These are phyloP conservation scores for Limnanthes douglasii DNA, from an alignment of 345 rosid species.

Conservation along the genomic window DNA sequence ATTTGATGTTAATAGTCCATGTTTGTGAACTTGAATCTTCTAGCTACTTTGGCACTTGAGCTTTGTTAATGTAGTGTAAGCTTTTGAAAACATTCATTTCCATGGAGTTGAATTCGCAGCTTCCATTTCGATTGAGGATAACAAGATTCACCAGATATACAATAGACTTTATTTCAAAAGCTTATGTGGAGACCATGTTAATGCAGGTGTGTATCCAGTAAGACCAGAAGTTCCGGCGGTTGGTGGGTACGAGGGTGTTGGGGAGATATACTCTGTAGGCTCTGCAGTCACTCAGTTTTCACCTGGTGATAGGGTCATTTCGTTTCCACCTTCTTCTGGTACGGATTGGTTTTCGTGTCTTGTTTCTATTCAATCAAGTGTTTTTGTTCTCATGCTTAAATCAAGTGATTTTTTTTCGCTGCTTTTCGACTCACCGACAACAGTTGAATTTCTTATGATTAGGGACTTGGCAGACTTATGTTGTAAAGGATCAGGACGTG, in stretches of 20 bases:
- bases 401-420: not conserved
- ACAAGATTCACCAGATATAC: too few relatives aligned
- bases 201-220: slow-evolving; percentile 73
- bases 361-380: not conserved
- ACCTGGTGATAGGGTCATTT: slow-evolving; percentile 79
- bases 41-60: too few relatives aligned
- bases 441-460: not conserved
- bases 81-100: not conserved
- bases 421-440: not conserved
- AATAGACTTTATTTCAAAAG: too few relatives aligned
- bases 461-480: slow-evolving; percentile 81
- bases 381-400: not conserved
- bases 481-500: slow-evolving; percentile 53
- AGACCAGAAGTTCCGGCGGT: slow-evolving; percentile 83
- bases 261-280: slow-evolving; percentile 60
- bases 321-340: slow-evolving; percentile 82
- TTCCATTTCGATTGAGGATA: too few relatives aligned
- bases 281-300: slow-evolving; percentile 43
- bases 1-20: too few relatives aligned
- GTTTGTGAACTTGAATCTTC: too few relatives aligned
- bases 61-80: not conserved
- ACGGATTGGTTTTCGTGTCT: not conserved
- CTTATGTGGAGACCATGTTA: not conserved
- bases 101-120: not conserved
- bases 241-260: slow-evolving; percentile 95